Evolutionary conservation across 495 filamentous ascomycete species (phyloP), one percentile per base, ranked within the genome.

Genomic region (Aspergillus nanangensis): DNA sequence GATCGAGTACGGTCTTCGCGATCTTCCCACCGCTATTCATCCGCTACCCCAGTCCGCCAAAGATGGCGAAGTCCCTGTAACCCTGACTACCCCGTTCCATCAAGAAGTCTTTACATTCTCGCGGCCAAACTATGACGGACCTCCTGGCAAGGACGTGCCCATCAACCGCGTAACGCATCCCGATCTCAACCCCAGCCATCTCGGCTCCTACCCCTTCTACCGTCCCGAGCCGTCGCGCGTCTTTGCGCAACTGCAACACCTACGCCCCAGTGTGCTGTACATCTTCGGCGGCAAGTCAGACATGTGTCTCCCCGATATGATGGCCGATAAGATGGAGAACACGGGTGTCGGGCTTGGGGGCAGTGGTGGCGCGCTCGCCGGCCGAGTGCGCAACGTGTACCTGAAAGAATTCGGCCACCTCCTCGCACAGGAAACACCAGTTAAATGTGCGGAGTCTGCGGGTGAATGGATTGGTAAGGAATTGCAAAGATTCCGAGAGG

Each of bases 241-340:
- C 24, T 84, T 87, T 45, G 50, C 69, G 1, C 70, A 81, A 37
- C 76, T 98, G 3, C 81, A 82, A 0, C 58, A 76, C 48, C 66
- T 98, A 25, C 78, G 86, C 2, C 89, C 92, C 0, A 83, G 81
- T n/a, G 83, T 86, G 15, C 67, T 96, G 15, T 98, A 90, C 66
- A 69, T 96, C 37, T 90, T 91, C 61, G 92, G 82, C 22, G 77
- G 64, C 5, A 66, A 73, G 25, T 88, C 82, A 8, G 62, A 78
- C 5, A 72, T 96, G 51, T 85, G 79, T 19, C 29, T 55, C 0
- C 80, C 84, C 0, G 47, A 58, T 14, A 63, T 70, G 66, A 65
- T 68, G 19, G 61, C 65, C 8, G 69, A 70, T 24, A 76, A 74
- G 47, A 51, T 78, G 29, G 50, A 64, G 1, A 57, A 55, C 13